Evolutionary conservation across 805 yeast genomes (phyloP).

Genomic region (Barnettozyma californica): DNA sequence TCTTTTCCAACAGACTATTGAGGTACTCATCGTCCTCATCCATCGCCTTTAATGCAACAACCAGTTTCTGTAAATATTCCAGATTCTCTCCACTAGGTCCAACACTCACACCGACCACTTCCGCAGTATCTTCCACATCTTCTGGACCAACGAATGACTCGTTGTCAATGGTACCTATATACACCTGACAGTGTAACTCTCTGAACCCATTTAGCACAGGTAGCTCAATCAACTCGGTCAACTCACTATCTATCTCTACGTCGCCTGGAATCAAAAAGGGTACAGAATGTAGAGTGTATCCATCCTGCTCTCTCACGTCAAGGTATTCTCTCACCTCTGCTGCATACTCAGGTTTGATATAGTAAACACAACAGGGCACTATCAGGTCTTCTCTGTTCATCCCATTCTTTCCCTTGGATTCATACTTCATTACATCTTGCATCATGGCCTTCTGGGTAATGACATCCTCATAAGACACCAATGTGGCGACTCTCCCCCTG

Average conservation of each 20-base stretch:
- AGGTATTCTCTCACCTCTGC: slow-evolving; percentile 59
- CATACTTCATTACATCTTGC: slow-evolving; percentile 32
- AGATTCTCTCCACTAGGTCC: slow-evolving; percentile 84
- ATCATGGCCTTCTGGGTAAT: slow-evolving; percentile 35
- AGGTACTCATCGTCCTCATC: slow-evolving; percentile 14
- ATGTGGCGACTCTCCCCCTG: slow-evolving; percentile 90
- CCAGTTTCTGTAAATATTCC: slow-evolving; percentile 60
- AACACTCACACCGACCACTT: slow-evolving; percentile 43
- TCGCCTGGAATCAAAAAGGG: slow-evolving; percentile 1
- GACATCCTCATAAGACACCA: slow-evolving; percentile 57
- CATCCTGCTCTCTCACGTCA: slow-evolving; percentile 84
- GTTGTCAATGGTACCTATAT: slow-evolving; percentile 79
- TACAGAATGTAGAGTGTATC: slow-evolving; percentile 57
- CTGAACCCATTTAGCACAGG: slow-evolving; percentile 27
- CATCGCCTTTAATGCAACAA: slow-evolving; percentile 38
- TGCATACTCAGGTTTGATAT: slow-evolving; percentile 62
- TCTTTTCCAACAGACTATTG: slow-evolving; percentile 1
- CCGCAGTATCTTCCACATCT: slow-evolving; percentile 50
- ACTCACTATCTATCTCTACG: not conserved
- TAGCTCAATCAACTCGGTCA: slow-evolving; percentile 12
- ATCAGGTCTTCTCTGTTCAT: slow-evolving; percentile 39
- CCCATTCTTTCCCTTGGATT: slow-evolving; percentile 2
- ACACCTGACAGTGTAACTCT: slow-evolving; percentile 57
- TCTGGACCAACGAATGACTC: slow-evolving; percentile 87
- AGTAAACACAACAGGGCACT: slow-evolving; percentile 82